Percentiles rank a stretch among this genome's conserved stretches.
phyloP scores from a whole-genome alignment of 2,329 filamentous ascomycete genomes.

The Aspergillus sp. region DNA sequence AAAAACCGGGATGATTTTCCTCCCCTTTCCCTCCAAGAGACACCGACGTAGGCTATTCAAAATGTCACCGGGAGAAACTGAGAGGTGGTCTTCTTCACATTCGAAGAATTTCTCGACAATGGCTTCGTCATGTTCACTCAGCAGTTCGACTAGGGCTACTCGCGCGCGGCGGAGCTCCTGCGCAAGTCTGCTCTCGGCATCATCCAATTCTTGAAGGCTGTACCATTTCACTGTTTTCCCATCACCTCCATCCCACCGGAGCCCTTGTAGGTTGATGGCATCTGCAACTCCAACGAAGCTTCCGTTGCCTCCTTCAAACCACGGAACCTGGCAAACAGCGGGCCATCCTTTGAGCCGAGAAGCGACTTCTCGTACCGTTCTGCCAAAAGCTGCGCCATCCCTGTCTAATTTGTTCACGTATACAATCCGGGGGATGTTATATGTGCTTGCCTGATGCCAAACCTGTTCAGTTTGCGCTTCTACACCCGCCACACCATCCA shows the following conservation, averaged over 20 bases:
- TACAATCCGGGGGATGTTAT: conserved; percentile 77
- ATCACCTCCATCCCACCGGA: conserved; percentile 71
- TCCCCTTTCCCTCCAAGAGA: conserved; percentile 61
- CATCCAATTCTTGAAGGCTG: conserved; percentile 54
- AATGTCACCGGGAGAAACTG: conserved; percentile 65
- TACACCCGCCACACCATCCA: conserved; percentile 89
- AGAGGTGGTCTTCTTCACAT: conserved; percentile 68
- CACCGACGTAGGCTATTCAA: conserved; percentile 72
- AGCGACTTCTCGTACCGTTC: conserved; percentile 83
- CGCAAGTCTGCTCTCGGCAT: conserved; percentile 51
- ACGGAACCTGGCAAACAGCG: conserved; percentile 89
- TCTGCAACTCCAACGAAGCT: conserved; percentile 82
- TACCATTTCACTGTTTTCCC: conserved; percentile 62
- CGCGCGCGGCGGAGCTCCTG: conserved; percentile 74
- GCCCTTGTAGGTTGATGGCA: conserved; percentile 70
- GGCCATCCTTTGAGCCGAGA: conserved; percentile 79
- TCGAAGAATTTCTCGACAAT: conserved; percentile 85
- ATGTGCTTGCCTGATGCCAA: conserved; percentile 85
- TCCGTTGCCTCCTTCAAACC: conserved; percentile 76
- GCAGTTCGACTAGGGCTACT: conserved; percentile 72
- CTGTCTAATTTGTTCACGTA: conserved; percentile 86
- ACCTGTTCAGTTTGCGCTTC: conserved; percentile 97
- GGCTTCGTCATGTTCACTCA: conserved; percentile 84
- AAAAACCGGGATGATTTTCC: conserved; percentile 79
- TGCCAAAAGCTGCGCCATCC: conserved; percentile 76